Conservation (phyloP, 352 stramenopile species). For the Phytophthora rubi region DNA sequence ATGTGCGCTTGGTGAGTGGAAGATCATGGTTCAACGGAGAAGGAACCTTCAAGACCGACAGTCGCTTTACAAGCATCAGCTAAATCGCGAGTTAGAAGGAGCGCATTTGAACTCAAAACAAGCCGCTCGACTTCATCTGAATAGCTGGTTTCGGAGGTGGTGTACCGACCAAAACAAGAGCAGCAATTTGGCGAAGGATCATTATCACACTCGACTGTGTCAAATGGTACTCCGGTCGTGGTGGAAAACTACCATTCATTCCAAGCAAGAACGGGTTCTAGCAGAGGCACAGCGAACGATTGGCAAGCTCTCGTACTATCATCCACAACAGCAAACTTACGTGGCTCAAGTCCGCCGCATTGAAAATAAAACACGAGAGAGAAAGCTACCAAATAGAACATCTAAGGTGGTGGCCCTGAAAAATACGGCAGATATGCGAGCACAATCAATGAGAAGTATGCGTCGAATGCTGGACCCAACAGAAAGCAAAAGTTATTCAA, state of each 20-base stretch:
- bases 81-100: constrained; percentile 31
- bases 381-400: constrained; percentile 7
- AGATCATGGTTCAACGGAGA: constrained; percentile 9
- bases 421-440: background rate
- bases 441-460: constrained; percentile 29
- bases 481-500: constrained; percentile 32
- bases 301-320: constrained; percentile 47
- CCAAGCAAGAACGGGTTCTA: constrained; percentile 63
- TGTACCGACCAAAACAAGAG: constrained; percentile 5
- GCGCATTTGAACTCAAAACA: constrained; percentile 5
- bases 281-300: constrained; percentile 42
- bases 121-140: constrained; percentile 12
- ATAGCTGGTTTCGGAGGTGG: constrained; percentile 32
- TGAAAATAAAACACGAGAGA: constrained; percentile 9
- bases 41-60: constrained; percentile 29
- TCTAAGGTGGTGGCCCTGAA: constrained; percentile 2
- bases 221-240: constrained; percentile 35
- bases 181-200: constrained; percentile 7
- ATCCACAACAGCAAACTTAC: constrained; percentile 37
- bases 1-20: constrained; percentile 20
- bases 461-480: constrained; percentile 49
- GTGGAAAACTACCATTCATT: constrained; percentile 55
- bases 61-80: constrained; percentile 22
- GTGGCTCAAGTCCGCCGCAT: background rate
- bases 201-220: constrained; percentile 28